Percentiles rank a stretch among this genome's conserved stretches.
Conservation (phyloP, 495 filamentous ascomycete genomes). For the Eremomyces bilateralis region DNA sequence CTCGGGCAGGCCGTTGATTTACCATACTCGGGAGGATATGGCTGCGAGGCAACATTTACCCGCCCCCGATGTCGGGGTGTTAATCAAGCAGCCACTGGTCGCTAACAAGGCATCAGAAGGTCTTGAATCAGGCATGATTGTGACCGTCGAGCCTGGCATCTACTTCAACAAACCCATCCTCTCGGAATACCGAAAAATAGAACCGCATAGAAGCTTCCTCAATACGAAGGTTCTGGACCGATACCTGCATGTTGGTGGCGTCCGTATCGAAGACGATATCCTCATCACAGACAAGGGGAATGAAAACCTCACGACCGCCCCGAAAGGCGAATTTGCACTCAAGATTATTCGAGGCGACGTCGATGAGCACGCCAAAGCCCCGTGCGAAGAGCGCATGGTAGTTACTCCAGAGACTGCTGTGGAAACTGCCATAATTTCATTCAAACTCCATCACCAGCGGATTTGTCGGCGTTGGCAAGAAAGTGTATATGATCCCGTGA, state of each 20-base stretch:
- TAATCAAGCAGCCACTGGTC: too few relatives aligned
- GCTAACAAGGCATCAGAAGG: too few relatives aligned
- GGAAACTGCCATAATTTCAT: too few relatives aligned
- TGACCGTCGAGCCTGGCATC: constrained; percentile 78
- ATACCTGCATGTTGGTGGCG: constrained; percentile 65
- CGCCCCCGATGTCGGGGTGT: too few relatives aligned
- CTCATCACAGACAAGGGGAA: constrained; percentile 52
- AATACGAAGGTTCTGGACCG: constrained; percentile 44
- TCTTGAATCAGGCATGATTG: constrained; percentile 49
- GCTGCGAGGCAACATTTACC: too few relatives aligned
- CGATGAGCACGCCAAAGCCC: background rate
- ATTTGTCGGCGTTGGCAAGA: too few relatives aligned
- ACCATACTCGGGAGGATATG: too few relatives aligned
- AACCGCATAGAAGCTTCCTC: constrained; percentile 45
- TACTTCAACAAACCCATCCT: constrained; percentile 14
- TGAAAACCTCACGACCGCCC: constrained; percentile 68
- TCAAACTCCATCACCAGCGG: too few relatives aligned
- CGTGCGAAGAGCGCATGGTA: too few relatives aligned
- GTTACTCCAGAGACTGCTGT: too few relatives aligned
- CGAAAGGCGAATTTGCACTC: constrained; percentile 52
- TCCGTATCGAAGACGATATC: constrained; percentile 83
- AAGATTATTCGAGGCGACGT: constrained; percentile 32
- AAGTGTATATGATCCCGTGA: too few relatives aligned
- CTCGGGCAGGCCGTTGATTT: constrained; percentile 27
- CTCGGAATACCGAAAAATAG: constrained; percentile 28